These are phyloP conservation scores for Phlebiopsis gigantea DNA, from an alignment of 768 basidiomycete genomes.

Conservation along the genomic window DNA sequence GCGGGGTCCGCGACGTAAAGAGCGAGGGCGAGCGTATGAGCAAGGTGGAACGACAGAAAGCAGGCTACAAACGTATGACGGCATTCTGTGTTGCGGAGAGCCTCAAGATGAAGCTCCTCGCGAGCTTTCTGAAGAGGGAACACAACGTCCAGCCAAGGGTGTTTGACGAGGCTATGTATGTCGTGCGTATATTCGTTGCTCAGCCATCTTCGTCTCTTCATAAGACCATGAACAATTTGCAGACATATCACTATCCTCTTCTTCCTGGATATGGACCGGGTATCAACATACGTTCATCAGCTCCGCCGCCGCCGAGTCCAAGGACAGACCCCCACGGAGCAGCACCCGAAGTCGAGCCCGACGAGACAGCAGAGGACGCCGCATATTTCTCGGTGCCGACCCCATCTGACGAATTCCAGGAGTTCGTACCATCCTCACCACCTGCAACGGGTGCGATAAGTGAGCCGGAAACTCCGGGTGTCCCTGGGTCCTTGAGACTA, in stretches of 20 bases:
- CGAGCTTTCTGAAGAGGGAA: slow-evolving; percentile 85
- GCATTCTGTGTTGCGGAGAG: slow-evolving; percentile 87
- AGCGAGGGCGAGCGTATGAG: slow-evolving; percentile 85
- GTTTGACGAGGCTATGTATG: slow-evolving; percentile 93
- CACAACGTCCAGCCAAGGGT: slow-evolving; percentile 85
- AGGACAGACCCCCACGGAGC: slow-evolving; percentile 51
- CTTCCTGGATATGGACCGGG: slow-evolving; percentile 87
- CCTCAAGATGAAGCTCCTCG: slow-evolving; percentile 78
- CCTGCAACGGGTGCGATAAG: slow-evolving; percentile 5
- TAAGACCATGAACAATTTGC: neutral
- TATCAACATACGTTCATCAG: slow-evolving; percentile 82
- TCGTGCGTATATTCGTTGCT: slow-evolving; percentile 45
- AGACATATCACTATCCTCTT: slow-evolving; percentile 92
- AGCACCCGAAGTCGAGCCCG: slow-evolving; percentile 83
- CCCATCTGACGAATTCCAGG: slow-evolving; percentile 8
- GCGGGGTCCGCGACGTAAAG: slow-evolving; percentile 70
- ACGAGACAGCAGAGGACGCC: slow-evolving; percentile 53
- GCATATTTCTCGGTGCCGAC: slow-evolving; percentile 53
- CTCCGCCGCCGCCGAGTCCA: slow-evolving; percentile 41
- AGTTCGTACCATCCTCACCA: slow-evolving; percentile 17
- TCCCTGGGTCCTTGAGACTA: slow-evolving; percentile 1
- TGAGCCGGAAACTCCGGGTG: slow-evolving; percentile 1
- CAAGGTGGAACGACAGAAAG: slow-evolving; percentile 77
- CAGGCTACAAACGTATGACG: slow-evolving; percentile 77
- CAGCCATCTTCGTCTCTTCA: too few relatives aligned